These are phyloP conservation scores for Starmerella tilneyi DNA, from an alignment of 805 yeast species.

Conservation along the genomic window DNA sequence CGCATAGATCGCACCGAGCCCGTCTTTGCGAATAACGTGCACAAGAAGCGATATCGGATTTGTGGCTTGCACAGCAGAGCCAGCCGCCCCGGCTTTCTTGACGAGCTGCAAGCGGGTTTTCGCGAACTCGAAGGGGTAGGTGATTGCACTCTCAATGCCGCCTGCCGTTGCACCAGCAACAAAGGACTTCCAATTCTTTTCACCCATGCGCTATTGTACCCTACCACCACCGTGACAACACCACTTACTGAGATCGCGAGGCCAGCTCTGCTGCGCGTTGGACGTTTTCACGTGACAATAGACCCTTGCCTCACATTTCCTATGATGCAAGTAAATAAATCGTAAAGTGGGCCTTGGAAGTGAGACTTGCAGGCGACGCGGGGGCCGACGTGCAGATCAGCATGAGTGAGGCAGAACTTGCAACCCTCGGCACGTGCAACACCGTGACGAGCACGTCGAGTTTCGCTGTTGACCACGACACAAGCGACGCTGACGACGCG, in stretches of 20 bases:
- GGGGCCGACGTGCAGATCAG: too few species aligned
- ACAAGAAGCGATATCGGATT: slow-evolving; percentile 77
- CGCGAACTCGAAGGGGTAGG: slow-evolving; percentile 96
- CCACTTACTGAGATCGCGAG: too few species aligned
- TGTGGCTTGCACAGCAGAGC: slow-evolving; percentile 3
- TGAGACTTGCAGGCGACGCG: too few species aligned
- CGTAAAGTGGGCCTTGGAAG: too few species aligned
- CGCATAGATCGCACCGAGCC: slow-evolving; percentile 67
- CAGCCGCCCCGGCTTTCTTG: slow-evolving; percentile 8
- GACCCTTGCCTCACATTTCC: too few species aligned
- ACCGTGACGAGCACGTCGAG: slow-evolving; percentile 1
- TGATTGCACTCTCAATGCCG: slow-evolving; percentile 64
- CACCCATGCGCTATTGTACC: slow-evolving; percentile 10
- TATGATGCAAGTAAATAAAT: not conserved
- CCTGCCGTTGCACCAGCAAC: slow-evolving; percentile 41
- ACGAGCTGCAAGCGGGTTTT: slow-evolving; percentile 81
- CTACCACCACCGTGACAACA: too few species aligned
- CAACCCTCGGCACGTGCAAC: slow-evolving; percentile 11
- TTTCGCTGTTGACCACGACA: not conserved
- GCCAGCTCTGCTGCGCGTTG: too few species aligned
- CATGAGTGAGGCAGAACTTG: slow-evolving; percentile 20
- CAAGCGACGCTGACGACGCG: not conserved
- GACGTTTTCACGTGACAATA: too few species aligned
- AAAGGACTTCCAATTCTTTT: slow-evolving; percentile 32
- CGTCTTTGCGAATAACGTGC: slow-evolving; percentile 66